Evolutionary conservation across 2,329 filamentous ascomycete genomes (phyloP).

Genomic region (Albophoma yamanashiensis): DNA sequence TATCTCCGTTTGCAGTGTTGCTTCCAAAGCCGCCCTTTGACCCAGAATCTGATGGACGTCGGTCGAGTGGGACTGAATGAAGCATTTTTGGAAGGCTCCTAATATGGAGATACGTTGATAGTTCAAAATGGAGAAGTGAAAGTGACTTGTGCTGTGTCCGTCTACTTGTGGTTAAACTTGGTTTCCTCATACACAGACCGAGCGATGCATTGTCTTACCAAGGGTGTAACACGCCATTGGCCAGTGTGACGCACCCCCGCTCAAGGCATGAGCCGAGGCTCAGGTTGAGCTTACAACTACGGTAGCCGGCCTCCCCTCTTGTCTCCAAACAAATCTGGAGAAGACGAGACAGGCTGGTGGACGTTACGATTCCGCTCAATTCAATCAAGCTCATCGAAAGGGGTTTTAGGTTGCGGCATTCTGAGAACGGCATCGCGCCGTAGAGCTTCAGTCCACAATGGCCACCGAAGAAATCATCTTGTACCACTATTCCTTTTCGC

Average conservation of each 20-base stretch:
- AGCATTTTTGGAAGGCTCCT: not conserved
- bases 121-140: not conserved
- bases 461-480: conserved; percentile 34
- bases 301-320: not conserved
- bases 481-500: conserved; percentile 57
- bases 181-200: not conserved
- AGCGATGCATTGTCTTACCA: not conserved
- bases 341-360: not conserved
- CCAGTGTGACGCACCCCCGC: not conserved
- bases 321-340: not conserved
- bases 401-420: too few relatives aligned
- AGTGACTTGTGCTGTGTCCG: not conserved
- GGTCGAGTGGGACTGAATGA: not conserved
- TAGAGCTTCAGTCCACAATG: conserved; percentile 7
- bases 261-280: not conserved
- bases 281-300: not conserved
- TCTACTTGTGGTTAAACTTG: not conserved
- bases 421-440: not conserved
- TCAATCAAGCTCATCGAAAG: not conserved
- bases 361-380: not conserved
- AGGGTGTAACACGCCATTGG: conserved; percentile 11
- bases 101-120: not conserved
- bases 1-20: not conserved
- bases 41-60: not conserved
- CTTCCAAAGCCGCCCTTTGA: not conserved